Evolutionary conservation across 2,329 filamentous ascomycete genomes (phyloP).

Genomic region (Amesomyces nigricolor): DNA sequence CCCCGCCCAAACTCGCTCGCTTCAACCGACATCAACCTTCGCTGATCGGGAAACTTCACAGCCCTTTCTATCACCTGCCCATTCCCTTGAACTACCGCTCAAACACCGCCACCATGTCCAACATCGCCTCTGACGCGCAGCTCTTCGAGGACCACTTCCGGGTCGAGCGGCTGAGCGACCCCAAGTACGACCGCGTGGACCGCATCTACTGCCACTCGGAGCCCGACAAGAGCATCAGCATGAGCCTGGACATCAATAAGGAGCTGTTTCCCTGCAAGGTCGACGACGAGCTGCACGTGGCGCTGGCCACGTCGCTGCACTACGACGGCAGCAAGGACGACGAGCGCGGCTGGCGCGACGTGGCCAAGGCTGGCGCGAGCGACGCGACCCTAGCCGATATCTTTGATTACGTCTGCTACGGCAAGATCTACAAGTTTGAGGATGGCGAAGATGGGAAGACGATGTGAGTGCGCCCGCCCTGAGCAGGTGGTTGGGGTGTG

Average conservation of each 20-base stretch:
- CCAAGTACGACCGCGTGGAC: conserved; percentile 93
- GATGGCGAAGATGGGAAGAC: conserved; percentile 72
- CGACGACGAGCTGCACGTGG: conserved; percentile 72
- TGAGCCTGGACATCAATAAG: conserved; percentile 88
- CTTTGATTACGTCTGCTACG: conserved; percentile 83
- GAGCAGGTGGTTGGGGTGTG: too few relatives aligned
- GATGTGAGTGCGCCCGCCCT: conserved; percentile 57
- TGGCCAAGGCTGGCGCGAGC: conserved; percentile 47
- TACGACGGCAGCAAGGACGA: conserved; percentile 80
- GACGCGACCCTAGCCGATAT: conserved; percentile 65
- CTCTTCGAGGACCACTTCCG: conserved; percentile 92
- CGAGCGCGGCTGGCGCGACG: conserved; percentile 75
- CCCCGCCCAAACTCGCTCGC: neutral
- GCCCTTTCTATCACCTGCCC: neutral
- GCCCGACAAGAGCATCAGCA: conserved; percentile 41
- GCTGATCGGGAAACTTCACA: too few relatives aligned
- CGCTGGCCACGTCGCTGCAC: conserved; percentile 77
- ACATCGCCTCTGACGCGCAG: conserved; percentile 72
- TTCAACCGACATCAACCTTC: neutral
- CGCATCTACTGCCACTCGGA: conserved; percentile 73
- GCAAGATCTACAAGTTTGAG: conserved; percentile 85
- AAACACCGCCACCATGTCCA: conserved; percentile 35
- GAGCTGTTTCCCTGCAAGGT: conserved; percentile 77
- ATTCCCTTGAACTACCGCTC: neutral
- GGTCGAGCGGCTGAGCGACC: conserved; percentile 69